Conservation (phyloP, 1,139 yeast genomes). For the Pichia sp. region DNA sequence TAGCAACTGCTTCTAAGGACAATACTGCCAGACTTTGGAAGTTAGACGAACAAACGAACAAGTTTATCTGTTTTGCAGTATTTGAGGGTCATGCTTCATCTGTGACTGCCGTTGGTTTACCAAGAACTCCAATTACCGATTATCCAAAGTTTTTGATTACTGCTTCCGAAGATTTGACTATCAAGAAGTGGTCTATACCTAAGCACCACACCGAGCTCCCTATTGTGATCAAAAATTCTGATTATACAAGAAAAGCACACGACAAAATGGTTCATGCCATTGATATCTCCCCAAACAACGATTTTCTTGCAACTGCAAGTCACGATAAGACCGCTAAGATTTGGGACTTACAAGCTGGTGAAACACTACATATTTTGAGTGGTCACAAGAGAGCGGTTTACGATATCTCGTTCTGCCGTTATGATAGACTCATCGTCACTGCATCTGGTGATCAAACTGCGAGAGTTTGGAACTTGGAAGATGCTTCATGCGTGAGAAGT, state of each 20-base stretch:
- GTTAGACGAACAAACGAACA: constrained; percentile 34
- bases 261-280: constrained; percentile 91
- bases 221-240: constrained; percentile 43
- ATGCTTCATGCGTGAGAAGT: constrained; percentile 69
- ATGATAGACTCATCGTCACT: constrained; percentile 69
- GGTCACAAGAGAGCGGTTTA: constrained; percentile 95
- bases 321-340: constrained; percentile 88
- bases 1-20: constrained; percentile 93
- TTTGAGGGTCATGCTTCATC: constrained; percentile 85
- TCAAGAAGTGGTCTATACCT: constrained; percentile 84
- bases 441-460: constrained; percentile 88
- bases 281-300: constrained; percentile 85
- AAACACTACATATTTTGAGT: constrained; percentile 70
- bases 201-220: constrained; percentile 22
- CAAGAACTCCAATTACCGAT: constrained; percentile 44
- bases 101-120: constrained; percentile 74
- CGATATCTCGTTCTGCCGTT: constrained; percentile 79
- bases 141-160: constrained; percentile 72
- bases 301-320: constrained; percentile 87
- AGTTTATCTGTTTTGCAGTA: constrained; percentile 49
- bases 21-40: constrained; percentile 79
- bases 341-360: constrained; percentile 82
- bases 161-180: constrained; percentile 83
- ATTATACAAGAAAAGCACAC: constrained; percentile 90
- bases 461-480: constrained; percentile 80